Conservation (phyloP, 768 basidiomycete genomes). For the Xerocomus brunneocitrinus region DNA sequence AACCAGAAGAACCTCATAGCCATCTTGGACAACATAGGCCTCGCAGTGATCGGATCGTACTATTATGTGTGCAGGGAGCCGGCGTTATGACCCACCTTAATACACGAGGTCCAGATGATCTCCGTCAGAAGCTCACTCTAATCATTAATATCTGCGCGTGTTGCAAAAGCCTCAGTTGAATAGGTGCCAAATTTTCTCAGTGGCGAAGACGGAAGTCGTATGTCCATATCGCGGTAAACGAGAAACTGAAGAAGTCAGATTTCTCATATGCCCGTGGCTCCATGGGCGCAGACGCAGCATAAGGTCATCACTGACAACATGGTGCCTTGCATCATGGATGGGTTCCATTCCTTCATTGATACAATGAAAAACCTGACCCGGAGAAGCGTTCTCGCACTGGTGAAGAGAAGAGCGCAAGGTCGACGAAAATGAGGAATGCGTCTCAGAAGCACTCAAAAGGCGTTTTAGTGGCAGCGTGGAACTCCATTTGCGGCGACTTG, state of each 20-base stretch:
- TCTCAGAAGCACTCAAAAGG: not conserved
- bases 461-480: conserved; percentile 6
- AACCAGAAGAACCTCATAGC: conserved; percentile 9
- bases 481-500: conserved; percentile 12
- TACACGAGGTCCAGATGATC: conserved; percentile 25
- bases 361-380: conserved; percentile 25
- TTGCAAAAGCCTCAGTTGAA: conserved; percentile 8
- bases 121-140: conserved; percentile 16
- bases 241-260: conserved; percentile 1
- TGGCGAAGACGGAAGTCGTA: conserved; percentile 4
- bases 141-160: conserved; percentile 12
- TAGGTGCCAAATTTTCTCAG: conserved; percentile 5
- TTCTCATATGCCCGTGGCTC: conserved; percentile 4
- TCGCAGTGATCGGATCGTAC: conserved; percentile 1
- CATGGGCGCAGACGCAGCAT: conserved; percentile 11
- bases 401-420: conserved; percentile 5
- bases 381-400: conserved; percentile 6
- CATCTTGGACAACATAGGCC: too few relatives aligned
- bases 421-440: conserved; percentile 12
- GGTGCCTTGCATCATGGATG: conserved; percentile 12
- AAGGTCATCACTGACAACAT: conserved; percentile 3
- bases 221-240: conserved; percentile 19
- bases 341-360: conserved; percentile 26
- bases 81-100: conserved; percentile 27
- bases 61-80: conserved; percentile 20